A percentile compares a stretch with the other conserved stretches of the same genome.
These are phyloP conservation scores for Mallotus japonicus DNA, from an alignment of 441 rosid species.

Conservation along the genomic window DNA sequence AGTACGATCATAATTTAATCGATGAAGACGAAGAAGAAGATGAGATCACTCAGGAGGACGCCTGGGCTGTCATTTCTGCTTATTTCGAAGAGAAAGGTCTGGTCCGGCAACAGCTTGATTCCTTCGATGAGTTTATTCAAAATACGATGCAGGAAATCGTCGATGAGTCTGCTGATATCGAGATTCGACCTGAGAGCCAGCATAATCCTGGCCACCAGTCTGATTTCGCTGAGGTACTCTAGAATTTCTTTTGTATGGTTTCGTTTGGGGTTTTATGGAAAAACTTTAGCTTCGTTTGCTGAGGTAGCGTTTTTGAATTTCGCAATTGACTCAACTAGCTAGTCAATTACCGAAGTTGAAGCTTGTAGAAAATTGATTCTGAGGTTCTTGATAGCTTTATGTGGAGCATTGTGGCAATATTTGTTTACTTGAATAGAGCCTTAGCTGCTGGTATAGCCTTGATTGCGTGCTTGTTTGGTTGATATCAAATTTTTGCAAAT, in stretches of 20 bases:
- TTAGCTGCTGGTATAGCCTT: too few relatives aligned
- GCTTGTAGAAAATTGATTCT: too few relatives aligned
- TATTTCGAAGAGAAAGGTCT: slow-evolving; percentile 95
- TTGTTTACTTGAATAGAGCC: too few relatives aligned
- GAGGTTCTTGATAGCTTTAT: too few relatives aligned
- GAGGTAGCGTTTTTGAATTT: too few relatives aligned
- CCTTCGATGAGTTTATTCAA: slow-evolving; percentile 95
- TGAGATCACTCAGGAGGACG: slow-evolving; percentile 90
- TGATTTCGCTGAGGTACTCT: slow-evolving; percentile 79
- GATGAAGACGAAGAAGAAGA: slow-evolving; percentile 54
- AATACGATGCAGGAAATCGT: slow-evolving; percentile 97
- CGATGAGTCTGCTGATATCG: slow-evolving; percentile 80
- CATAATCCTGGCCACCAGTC: slow-evolving; percentile 91
- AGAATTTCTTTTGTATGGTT: background rate
- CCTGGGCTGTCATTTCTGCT: slow-evolving; percentile 93
- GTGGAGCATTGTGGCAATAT: too few relatives aligned
- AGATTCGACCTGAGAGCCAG: slow-evolving; percentile 96
- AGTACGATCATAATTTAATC: slow-evolving; percentile 45
- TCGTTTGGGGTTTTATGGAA: too few relatives aligned
- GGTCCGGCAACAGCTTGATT: slow-evolving; percentile 92
- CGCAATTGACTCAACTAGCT: too few relatives aligned
- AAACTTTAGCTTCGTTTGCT: too few relatives aligned
- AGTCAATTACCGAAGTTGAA: too few relatives aligned
- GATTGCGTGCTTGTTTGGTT: too few relatives aligned
- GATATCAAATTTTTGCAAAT: too few relatives aligned